Conservation (phyloP, 1,139 yeast genomes). For the Saccharomyces uvarum region DNA sequence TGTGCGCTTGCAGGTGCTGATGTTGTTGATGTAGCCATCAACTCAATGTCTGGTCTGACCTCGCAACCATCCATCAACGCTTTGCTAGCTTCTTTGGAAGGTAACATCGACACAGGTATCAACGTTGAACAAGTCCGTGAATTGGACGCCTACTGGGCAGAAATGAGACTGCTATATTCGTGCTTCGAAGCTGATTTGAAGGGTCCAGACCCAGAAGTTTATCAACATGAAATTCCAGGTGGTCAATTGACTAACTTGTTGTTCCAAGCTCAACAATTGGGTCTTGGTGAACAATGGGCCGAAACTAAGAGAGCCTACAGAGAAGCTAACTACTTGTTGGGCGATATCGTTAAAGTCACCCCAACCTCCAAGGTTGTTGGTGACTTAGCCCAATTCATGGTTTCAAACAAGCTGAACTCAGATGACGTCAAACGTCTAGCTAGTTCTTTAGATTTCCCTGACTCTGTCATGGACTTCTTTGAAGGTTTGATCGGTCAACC, state of each 20-base stretch:
- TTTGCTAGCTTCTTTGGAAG: constrained; percentile 80
- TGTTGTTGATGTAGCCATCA: constrained; percentile 92
- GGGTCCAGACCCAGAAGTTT: constrained; percentile 98
- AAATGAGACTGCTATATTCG: constrained; percentile 89
- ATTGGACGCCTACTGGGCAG: constrained; percentile 92
- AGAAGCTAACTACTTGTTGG: constrained; percentile 78
- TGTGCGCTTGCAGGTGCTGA: constrained; percentile 94
- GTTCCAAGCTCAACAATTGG: constrained; percentile 98
- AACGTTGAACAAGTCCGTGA: constrained; percentile 60
- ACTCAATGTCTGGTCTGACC: constrained; percentile 95
- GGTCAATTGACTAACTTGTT: constrained; percentile 94
- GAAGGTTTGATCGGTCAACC: constrained; percentile 99
- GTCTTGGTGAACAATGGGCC: constrained; percentile 89
- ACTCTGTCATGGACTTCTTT: constrained; percentile 90
- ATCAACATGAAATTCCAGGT: constrained; percentile 96
- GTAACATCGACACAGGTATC: constrained; percentile 69
- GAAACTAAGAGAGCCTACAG: constrained; percentile 90
- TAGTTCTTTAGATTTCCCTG: constrained; percentile 89
- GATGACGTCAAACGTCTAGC: constrained; percentile 85
- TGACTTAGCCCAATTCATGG: constrained; percentile 97
- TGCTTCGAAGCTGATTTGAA: constrained; percentile 96
- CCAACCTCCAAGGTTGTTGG: constrained; percentile 98
- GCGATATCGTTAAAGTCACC: constrained; percentile 94
- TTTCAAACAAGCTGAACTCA: constrained; percentile 74
- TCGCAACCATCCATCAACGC: constrained; percentile 96